Conservation (phyloP, 2,329 filamentous ascomycete species). For the Sarocladium strictum region DNA sequence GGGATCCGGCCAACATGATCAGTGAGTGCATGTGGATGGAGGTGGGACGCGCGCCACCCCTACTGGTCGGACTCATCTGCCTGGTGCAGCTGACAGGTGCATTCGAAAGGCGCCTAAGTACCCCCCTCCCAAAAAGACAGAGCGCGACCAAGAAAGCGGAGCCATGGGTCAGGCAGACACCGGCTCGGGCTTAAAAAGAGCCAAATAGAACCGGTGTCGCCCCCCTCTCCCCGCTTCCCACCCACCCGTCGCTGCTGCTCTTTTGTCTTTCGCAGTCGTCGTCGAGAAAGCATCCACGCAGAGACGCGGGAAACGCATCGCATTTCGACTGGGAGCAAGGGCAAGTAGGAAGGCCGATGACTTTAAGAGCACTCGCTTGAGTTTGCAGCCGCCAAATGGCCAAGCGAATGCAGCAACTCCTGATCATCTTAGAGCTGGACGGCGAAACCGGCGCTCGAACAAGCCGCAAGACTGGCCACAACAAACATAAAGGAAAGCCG, state of each 20-base stretch:
- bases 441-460: neutral
- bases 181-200: slow-evolving; percentile 40
- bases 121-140: neutral
- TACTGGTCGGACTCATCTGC: neutral
- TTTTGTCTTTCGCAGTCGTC: neutral
- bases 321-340: neutral
- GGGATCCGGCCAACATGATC: neutral
- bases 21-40: neutral
- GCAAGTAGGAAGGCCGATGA: neutral
- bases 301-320: neutral
- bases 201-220: slow-evolving; percentile 48
- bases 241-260: slow-evolving; percentile 15
- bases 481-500: neutral
- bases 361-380: neutral
- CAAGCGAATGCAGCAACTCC: neutral
- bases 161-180: neutral
- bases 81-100: neutral
- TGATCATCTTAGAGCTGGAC: neutral
- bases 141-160: neutral
- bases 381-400: neutral
- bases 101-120: neutral
- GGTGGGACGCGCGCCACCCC: neutral
- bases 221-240: slow-evolving; percentile 32
- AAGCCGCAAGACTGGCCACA: neutral
- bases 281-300: neutral